Percentiles rank a stretch among this genome's conserved stretches.
These are phyloP conservation scores for Nannizziopsis arthrosporioides DNA, from an alignment of 2,329 filamentous ascomycete genomes.

Conservation along the genomic window DNA sequence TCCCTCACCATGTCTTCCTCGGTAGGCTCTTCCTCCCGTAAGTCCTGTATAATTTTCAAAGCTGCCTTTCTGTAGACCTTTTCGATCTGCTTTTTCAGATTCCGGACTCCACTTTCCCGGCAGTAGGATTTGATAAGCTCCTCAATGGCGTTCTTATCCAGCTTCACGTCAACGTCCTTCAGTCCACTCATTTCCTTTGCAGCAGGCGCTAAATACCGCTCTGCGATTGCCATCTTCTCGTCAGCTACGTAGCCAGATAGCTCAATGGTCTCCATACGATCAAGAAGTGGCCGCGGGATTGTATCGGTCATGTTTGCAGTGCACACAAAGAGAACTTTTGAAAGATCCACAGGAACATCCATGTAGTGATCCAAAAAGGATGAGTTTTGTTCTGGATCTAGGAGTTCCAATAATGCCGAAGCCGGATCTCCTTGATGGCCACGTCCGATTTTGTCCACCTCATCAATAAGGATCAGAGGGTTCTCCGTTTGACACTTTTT, in stretches of 20 bases:
- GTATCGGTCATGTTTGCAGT: slow-evolving; percentile 99
- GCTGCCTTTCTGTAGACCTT: slow-evolving; percentile 97
- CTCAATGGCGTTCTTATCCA: slow-evolving; percentile 77
- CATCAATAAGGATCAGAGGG: slow-evolving; percentile 88
- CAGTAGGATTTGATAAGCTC: slow-evolving; percentile 98
- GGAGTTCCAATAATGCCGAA: slow-evolving; percentile 80
- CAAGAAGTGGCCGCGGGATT: slow-evolving; percentile 82
- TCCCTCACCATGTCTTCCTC: slow-evolving; percentile 64
- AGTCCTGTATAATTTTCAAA: slow-evolving; percentile 77
- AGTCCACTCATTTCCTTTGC: slow-evolving; percentile 91
- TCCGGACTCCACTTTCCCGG: slow-evolving; percentile 90
- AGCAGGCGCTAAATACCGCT: slow-evolving; percentile 80
- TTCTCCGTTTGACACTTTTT: slow-evolving; percentile 99
- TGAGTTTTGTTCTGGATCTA: slow-evolving; percentile 93
- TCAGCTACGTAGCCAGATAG: slow-evolving; percentile 93
- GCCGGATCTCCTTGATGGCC: slow-evolving; percentile 95
- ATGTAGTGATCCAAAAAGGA: slow-evolving; percentile 98
- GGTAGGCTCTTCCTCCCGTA: slow-evolving; percentile 14
- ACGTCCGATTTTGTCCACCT: slow-evolving; percentile 94
- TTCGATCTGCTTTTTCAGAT: slow-evolving; percentile 98
- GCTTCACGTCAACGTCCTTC: slow-evolving; percentile 77
- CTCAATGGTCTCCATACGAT: slow-evolving; percentile 96
- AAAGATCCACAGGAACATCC: slow-evolving; percentile 93
- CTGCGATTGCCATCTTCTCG: slow-evolving; percentile 97
- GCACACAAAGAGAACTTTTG: slow-evolving; percentile 96